These are phyloP conservation scores for Claviceps citrina DNA, from an alignment of 2,329 filamentous ascomycete species.

Conservation along the genomic window DNA sequence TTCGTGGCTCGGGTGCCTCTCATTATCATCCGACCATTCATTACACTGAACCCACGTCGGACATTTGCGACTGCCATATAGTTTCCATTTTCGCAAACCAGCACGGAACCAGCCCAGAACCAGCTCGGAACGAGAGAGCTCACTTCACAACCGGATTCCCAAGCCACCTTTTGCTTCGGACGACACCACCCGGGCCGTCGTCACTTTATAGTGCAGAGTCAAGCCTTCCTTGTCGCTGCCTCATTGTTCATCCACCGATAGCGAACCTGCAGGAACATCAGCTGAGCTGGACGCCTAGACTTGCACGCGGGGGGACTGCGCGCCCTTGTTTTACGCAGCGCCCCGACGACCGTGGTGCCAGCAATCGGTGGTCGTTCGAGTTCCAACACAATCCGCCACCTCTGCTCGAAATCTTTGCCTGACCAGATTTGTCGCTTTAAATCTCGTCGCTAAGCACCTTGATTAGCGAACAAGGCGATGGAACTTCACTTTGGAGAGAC, in stretches of 20 bases:
- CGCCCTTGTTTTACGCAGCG: slow-evolving; percentile 6
- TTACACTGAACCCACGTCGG: not conserved
- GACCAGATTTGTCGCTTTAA: not conserved
- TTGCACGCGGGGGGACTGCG: slow-evolving; percentile 4
- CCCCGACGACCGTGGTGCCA: not conserved
- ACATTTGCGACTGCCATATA: not conserved
- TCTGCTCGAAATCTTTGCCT: slow-evolving; percentile 6
- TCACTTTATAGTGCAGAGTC: not conserved
- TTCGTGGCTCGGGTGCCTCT: slow-evolving; percentile 1
- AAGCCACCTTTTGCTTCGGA: not conserved
- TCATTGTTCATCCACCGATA: not conserved
- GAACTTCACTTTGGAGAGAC: slow-evolving; percentile 9
- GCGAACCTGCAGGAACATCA: not conserved
- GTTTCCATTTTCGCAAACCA: not conserved
- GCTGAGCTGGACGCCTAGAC: not conserved
- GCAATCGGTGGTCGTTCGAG: not conserved
- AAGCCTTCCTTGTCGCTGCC: not conserved
- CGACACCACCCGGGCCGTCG: not conserved
- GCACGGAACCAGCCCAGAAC: not conserved
- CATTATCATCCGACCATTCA: not conserved
- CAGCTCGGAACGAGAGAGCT: not conserved
- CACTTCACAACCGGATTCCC: not conserved
- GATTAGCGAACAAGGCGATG: not conserved
- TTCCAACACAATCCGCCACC: slow-evolving; percentile 11
- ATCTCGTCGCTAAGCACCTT: not conserved